A percentile compares a stretch with the other conserved stretches of the same genome.
Evolutionary conservation across 2,329 filamentous ascomycete species (phyloP).

Genomic region (Calonectria fujianensis): DNA sequence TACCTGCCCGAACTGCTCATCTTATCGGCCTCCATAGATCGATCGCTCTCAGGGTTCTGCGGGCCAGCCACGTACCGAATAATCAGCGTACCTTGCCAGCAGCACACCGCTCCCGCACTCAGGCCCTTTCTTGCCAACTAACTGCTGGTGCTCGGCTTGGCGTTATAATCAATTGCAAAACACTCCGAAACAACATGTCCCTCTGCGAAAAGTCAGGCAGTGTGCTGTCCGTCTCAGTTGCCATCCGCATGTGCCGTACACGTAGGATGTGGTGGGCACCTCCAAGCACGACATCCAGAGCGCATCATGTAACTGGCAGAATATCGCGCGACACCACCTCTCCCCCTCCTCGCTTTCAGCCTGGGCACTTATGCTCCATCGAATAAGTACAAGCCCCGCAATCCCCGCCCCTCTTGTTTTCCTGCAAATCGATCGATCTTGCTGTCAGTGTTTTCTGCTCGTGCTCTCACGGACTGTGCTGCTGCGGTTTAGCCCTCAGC

Average conservation of each 20-base stretch:
- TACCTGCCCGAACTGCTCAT: constrained; percentile 19
- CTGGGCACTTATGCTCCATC: constrained; percentile 26
- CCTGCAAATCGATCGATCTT: constrained; percentile 29
- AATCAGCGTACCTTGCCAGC: not conserved
- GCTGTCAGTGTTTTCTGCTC: constrained; percentile 16
- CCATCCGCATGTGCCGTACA: constrained; percentile 13
- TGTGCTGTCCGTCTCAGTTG: not conserved
- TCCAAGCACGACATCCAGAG: constrained; percentile 14
- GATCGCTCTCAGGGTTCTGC: constrained; percentile 12
- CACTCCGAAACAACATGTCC: not conserved
- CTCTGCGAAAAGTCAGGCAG: not conserved
- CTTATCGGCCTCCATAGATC: constrained; percentile 24
- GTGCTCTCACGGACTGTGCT: constrained; percentile 1
- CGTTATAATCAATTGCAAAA: constrained; percentile 2
- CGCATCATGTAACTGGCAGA: constrained; percentile 29
- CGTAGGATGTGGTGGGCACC: constrained; percentile 16
- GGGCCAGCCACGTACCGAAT: constrained; percentile 10
- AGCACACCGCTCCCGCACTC: constrained; percentile 11
- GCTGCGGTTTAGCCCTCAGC: not conserved
- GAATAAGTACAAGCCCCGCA: constrained; percentile 33
- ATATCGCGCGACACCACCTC: constrained; percentile 31
- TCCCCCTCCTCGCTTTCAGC: constrained; percentile 1
- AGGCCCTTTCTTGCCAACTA: not conserved
- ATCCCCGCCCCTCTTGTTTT: constrained; percentile 28
- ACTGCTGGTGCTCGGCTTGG: constrained; percentile 16